phyloP scores from a whole-genome alignment of 148 eudicot genomes.

The Spergularia bocconei region DNA sequence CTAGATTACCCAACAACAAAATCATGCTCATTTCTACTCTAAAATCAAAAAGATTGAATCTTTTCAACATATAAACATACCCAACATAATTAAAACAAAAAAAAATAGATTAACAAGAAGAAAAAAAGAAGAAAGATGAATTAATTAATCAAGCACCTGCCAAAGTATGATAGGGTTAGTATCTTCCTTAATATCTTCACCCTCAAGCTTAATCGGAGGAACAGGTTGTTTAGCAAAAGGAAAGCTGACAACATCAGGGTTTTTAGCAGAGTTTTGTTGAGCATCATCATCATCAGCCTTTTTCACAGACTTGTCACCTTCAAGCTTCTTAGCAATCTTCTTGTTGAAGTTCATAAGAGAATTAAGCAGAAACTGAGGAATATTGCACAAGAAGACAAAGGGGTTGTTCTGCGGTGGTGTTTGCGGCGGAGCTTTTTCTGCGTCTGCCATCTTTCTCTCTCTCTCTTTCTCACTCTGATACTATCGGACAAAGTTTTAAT shows the following conservation, averaged over 20 bases:
- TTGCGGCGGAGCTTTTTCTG: constrained; percentile 3
- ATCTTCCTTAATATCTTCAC: constrained; percentile 28
- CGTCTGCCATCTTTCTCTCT: constrained; percentile 22
- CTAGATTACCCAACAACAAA: neutral
- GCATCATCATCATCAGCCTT: constrained; percentile 12
- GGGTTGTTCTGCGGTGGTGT: constrained; percentile 20
- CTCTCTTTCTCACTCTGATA: neutral
- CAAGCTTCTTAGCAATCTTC: neutral
- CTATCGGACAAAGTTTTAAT: too few species aligned
- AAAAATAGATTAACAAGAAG: too few species aligned
- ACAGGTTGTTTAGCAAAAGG: constrained; percentile 25
- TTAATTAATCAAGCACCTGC: constrained; percentile 24
- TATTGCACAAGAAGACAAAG: constrained; percentile 26
- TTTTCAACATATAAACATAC: neutral
- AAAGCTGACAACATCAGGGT: constrained; percentile 33
- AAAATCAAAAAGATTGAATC: neutral
- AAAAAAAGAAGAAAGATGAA: neutral
- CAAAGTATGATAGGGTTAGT: constrained; percentile 40
- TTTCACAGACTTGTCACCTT: constrained; percentile 5
- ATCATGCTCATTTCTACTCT: neutral
- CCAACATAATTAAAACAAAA: neutral
- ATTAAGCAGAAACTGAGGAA: constrained; percentile 26
- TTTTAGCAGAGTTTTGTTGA: constrained; percentile 26
- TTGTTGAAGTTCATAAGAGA: constrained; percentile 11
- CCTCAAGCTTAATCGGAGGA: constrained; percentile 34